phyloP scores from a whole-genome alignment of 1,284 basidiomycete genomes.

The Trichosporon inkin region DNA sequence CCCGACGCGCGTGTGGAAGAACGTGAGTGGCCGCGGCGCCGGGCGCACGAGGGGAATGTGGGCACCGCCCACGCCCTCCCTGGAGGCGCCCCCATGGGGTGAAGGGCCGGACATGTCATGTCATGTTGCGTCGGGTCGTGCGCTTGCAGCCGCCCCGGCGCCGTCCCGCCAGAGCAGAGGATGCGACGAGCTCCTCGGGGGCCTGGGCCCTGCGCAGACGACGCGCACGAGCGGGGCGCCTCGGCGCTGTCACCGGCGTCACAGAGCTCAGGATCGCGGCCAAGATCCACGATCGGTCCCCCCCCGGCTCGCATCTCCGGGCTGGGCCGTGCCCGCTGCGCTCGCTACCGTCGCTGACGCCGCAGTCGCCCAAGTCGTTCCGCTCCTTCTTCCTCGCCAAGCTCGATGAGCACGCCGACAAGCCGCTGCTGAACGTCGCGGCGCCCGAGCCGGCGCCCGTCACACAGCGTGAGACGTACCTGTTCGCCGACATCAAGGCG shows the following conservation, averaged over 20 bases:
- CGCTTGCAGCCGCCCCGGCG: too few relatives aligned
- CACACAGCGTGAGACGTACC: slow-evolving; percentile 22
- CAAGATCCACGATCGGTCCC: too few relatives aligned
- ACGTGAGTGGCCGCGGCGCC: slow-evolving; percentile 23
- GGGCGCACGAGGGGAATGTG: background rate
- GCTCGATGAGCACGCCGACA: slow-evolving; percentile 24
- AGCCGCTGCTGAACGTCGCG: slow-evolving; percentile 37
- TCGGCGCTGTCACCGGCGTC: background rate
- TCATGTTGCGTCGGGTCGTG: too few relatives aligned
- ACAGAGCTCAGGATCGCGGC: too few relatives aligned
- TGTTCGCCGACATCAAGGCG: slow-evolving; percentile 29
- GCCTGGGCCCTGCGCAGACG: too few relatives aligned
- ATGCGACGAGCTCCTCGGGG: too few relatives aligned
- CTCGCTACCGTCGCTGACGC: background rate
- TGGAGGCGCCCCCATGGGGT: slow-evolving; percentile 2
- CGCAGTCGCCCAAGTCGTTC: slow-evolving; percentile 34
- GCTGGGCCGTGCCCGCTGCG: too few relatives aligned
- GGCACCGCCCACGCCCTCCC: background rate
- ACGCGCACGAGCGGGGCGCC: too few relatives aligned
- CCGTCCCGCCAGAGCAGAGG: too few relatives aligned
- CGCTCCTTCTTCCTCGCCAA: slow-evolving; percentile 31
- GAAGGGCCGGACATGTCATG: too few relatives aligned
- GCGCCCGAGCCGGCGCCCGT: slow-evolving; percentile 7
- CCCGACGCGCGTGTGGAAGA: slow-evolving; percentile 36
- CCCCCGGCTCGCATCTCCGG: too few relatives aligned